phyloP scores from a whole-genome alignment of 2,329 filamentous ascomycete genomes.

The Colletotrichum brevisporum region DNA sequence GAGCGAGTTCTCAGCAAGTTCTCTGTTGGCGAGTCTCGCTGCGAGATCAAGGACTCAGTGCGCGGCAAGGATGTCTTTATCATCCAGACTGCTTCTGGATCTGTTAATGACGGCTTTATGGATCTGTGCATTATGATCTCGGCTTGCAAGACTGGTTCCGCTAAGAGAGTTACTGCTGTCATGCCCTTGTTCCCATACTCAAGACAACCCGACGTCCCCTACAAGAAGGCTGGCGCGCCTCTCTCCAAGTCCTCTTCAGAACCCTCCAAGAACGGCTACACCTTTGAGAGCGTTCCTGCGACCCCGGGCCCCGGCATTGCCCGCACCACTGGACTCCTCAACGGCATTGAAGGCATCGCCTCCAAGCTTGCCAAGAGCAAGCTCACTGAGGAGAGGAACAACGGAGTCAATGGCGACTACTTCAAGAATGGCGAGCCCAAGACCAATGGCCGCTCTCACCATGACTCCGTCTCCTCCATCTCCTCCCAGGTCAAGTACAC shows the following conservation, averaged over 20 bases:
- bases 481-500: conserved; percentile 67
- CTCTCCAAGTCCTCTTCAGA: conserved; percentile 77
- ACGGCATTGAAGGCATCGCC: conserved; percentile 78
- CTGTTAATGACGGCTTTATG: conserved; percentile 96
- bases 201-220: conserved; percentile 94
- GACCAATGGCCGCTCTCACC: conserved; percentile 52
- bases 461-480: conserved; percentile 53
- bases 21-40: conserved; percentile 92
- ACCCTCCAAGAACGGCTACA: conserved; percentile 74
- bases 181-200: conserved; percentile 94
- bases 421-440: conserved; percentile 50
- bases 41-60: conserved; percentile 96
- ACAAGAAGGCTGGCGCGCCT: conserved; percentile 94
- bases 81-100: conserved; percentile 92
- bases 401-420: conserved; percentile 47
- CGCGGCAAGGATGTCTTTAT: conserved; percentile 99
- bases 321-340: conserved; percentile 76
- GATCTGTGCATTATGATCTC: conserved; percentile 98
- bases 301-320: conserved; percentile 82
- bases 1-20: conserved; percentile 92
- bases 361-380: conserved; percentile 79
- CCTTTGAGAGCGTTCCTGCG: conserved; percentile 91
- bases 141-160: conserved; percentile 96
- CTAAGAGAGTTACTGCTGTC: conserved; percentile 92
- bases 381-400: conserved; percentile 63